phyloP scores from a whole-genome alignment of 768 basidiomycete species.

The Galerina marginata region DNA sequence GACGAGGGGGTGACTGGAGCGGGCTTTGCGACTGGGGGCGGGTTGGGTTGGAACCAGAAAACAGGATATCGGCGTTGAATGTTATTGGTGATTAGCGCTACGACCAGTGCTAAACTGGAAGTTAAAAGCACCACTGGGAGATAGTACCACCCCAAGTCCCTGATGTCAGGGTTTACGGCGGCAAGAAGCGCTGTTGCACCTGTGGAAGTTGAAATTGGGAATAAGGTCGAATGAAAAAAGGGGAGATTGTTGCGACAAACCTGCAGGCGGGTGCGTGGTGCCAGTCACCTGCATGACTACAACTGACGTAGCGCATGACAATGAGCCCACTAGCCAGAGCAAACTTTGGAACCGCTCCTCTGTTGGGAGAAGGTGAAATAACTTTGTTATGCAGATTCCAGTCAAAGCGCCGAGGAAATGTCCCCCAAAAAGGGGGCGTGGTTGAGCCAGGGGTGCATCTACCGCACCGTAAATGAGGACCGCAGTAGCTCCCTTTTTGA shows the following conservation, averaged over 20 bases:
- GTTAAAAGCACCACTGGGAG: conserved; percentile 57
- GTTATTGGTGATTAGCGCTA: conserved; percentile 55
- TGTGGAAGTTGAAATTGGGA: conserved; percentile 13
- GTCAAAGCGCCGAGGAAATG: conserved; percentile 55
- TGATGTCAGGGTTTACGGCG: conserved; percentile 46
- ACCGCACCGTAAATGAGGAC: conserved; percentile 60
- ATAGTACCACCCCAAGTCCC: conserved; percentile 56
- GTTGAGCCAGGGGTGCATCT: conserved; percentile 58
- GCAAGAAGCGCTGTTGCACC: conserved; percentile 61
- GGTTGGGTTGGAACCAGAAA: conserved; percentile 46
- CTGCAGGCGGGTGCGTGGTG: conserved; percentile 62
- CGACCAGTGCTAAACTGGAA: conserved; percentile 45
- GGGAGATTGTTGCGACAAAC: conserved; percentile 22
- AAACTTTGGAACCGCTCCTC: conserved; percentile 48
- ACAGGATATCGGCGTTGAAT: conserved; percentile 55
- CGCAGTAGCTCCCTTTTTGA: conserved; percentile 55
- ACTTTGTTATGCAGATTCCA: conserved; percentile 56
- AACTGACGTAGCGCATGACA: conserved; percentile 48
- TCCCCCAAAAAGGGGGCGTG: conserved; percentile 54
- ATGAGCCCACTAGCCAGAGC: conserved; percentile 53
- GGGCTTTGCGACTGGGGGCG: not conserved
- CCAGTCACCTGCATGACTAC: conserved; percentile 58
- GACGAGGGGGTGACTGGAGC: not conserved
- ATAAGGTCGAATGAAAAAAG: not conserved
- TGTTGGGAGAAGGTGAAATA: conserved; percentile 51